A percentile compares a stretch with the other conserved stretches of the same genome.
Evolutionary conservation across 2,329 filamentous ascomycete genomes (phyloP).

Genomic region (Alternaria conjuncta): DNA sequence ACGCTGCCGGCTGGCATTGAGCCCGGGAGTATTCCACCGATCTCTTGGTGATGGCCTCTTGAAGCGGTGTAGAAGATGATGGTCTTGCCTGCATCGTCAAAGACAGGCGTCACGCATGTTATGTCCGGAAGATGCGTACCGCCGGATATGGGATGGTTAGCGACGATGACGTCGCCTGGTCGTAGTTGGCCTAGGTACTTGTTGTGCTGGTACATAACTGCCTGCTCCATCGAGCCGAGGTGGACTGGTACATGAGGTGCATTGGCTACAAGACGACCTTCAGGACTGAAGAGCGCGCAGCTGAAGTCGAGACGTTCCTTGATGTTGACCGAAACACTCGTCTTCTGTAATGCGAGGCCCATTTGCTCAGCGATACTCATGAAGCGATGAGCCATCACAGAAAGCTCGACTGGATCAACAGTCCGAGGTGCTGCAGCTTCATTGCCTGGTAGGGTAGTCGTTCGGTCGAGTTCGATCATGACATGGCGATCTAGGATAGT

Average conservation of each 20-base stretch:
- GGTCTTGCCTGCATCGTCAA: constrained; percentile 27
- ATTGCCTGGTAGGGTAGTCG: not conserved
- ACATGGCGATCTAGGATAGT: constrained; percentile 49
- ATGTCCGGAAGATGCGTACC: constrained; percentile 41
- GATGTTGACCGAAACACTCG: constrained; percentile 31
- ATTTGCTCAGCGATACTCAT: constrained; percentile 37
- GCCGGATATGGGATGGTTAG: constrained; percentile 36
- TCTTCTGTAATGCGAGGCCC: constrained; percentile 31
- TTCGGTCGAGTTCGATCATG: constrained; percentile 41
- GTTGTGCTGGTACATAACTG: constrained; percentile 35
- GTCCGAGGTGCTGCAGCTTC: not conserved
- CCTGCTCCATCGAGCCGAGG: constrained; percentile 33
- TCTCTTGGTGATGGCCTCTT: constrained; percentile 37
- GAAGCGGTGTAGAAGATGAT: constrained; percentile 36
- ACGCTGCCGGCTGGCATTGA: constrained; percentile 55
- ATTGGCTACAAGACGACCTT: constrained; percentile 33
- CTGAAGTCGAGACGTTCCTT: constrained; percentile 37
- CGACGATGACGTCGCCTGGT: constrained; percentile 37
- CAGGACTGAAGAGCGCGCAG: constrained; percentile 31
- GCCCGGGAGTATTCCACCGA: constrained; percentile 37
- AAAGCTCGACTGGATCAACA: constrained; percentile 13
- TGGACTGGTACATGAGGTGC: constrained; percentile 38
- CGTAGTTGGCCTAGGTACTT: constrained; percentile 23
- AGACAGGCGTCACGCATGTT: constrained; percentile 36
- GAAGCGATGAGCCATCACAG: constrained; percentile 28